Evolutionary conservation across 2,329 filamentous ascomycete genomes (phyloP), one percentile per base, ranked within the genome.

Genomic region (Dryadomyces quercus-mongolicae): DNA sequence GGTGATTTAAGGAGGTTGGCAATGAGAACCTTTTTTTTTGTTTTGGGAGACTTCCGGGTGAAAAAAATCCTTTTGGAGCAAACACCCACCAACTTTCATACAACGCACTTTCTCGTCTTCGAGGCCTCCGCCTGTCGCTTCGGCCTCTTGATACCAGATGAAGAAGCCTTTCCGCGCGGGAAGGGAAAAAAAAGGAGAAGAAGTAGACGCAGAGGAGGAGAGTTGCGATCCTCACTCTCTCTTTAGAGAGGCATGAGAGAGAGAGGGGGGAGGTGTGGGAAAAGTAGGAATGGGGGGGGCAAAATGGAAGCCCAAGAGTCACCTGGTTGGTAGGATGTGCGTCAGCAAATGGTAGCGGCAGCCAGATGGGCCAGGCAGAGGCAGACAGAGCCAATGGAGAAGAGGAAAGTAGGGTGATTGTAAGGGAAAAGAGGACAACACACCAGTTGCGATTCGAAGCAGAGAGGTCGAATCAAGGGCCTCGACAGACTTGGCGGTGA

Each of bases 361-460:
- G 5, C 20, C 20, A 45, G 42, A 31, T 16, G 13, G 8, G 31
- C 5, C 21, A 52, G 22, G 10, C 6, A 18, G 21, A 44, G 18
- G 12, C n/a, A 5, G 1, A 7, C n/a, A 2, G 22, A 12, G 36
- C 36, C 36, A 40, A 40, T 34, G 40, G 22, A 36, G 31, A 10
- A 10, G n/a, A 21, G 31, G 25, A 7, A 45, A 10, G 18, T 18
- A 18, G 12, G 40, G 42, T 22, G 21, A 10, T n/a, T 18, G 22
- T 7, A 36, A 54, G 38, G 31, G 55, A 15, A 20, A 49, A 47
- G 53, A 38, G 44, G 45, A 43, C 49, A 51, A 51, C 49, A 40
- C 42, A 46, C 50, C 20, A 20, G 38, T 36, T 21, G 20, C 40
- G 20, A 18, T 25, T n/a, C 48, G 38, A 20, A 42, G 20, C 48